These are phyloP conservation scores for Colletotrichum abscissum DNA, from an alignment of 2,329 filamentous ascomycete genomes.

Conservation along the genomic window DNA sequence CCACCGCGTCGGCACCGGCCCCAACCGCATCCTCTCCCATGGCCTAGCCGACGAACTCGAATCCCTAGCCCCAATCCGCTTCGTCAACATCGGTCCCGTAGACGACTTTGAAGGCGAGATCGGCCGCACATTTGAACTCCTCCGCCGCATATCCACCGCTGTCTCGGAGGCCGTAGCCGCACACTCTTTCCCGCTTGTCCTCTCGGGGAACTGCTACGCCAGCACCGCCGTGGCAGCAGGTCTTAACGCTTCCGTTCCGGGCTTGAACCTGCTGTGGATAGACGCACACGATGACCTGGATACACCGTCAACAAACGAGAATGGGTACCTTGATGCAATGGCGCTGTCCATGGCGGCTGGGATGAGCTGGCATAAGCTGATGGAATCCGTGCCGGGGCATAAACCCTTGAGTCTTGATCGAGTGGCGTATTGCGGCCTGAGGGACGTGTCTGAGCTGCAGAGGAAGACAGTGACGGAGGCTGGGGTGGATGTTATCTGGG, in stretches of 20 bases:
- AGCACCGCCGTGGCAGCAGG: conserved; percentile 50
- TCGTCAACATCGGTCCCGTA: conserved; percentile 44
- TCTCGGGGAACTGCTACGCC: conserved; percentile 52
- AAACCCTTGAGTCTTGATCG: background rate
- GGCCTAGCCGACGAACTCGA: conserved; percentile 44
- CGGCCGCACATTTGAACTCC: conserved; percentile 50
- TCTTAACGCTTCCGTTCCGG: conserved; percentile 32
- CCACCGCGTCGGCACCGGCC: conserved; percentile 51
- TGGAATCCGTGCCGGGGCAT: conserved; percentile 33
- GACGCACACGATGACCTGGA: conserved; percentile 56
- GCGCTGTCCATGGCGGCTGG: conserved; percentile 49
- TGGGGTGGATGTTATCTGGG: conserved; percentile 11
- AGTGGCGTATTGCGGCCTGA: conserved; percentile 1
- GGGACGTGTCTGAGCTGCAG: background rate
- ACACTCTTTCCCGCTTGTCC: conserved; percentile 49
- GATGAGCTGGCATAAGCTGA: conserved; percentile 43
- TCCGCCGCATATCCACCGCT: conserved; percentile 48
- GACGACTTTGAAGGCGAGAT: conserved; percentile 53
- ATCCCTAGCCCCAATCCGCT: conserved; percentile 36
- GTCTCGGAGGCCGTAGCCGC: conserved; percentile 42
- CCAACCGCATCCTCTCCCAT: conserved; percentile 43
- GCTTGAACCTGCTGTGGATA: conserved; percentile 44
- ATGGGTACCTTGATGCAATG: conserved; percentile 51
- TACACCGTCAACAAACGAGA: conserved; percentile 46
- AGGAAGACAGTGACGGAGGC: background rate